phyloP scores from a whole-genome alignment of 805 yeast genomes.

The Candida insectorum region DNA sequence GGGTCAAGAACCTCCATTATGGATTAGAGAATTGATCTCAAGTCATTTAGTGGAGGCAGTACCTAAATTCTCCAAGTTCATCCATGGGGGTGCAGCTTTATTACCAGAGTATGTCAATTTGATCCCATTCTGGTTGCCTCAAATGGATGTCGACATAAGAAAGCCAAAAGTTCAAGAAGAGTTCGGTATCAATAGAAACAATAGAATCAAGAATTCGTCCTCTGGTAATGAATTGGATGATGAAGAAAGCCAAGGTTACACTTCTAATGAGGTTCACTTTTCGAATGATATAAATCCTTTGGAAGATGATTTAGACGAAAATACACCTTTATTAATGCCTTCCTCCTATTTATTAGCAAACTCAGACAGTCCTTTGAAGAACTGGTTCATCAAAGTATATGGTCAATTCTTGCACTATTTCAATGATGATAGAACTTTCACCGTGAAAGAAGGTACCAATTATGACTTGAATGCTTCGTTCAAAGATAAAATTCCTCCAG shows the following conservation, averaged over 20 bases:
- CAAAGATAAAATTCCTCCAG: slow-evolving; percentile 74
- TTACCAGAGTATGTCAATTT: slow-evolving; percentile 78
- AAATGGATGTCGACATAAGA: slow-evolving; percentile 92
- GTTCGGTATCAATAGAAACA: slow-evolving; percentile 58
- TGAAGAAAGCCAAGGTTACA: slow-evolving; percentile 45
- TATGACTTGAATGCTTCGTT: slow-evolving; percentile 40
- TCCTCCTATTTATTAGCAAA: slow-evolving; percentile 25
- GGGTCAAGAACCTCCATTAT: slow-evolving; percentile 98
- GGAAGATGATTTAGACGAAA: slow-evolving; percentile 50
- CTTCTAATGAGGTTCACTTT: slow-evolving; percentile 32
- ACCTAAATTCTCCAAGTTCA: slow-evolving; percentile 95
- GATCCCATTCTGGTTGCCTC: slow-evolving; percentile 97
- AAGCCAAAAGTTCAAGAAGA: slow-evolving; percentile 68
- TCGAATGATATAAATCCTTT: slow-evolving; percentile 44
- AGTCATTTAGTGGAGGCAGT: slow-evolving; percentile 97
- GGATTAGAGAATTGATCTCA: slow-evolving; percentile 91
- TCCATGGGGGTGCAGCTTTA: slow-evolving; percentile 93
- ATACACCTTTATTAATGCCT: slow-evolving; percentile 41
- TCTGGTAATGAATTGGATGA: slow-evolving; percentile 64
- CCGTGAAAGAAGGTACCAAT: slow-evolving; percentile 43
- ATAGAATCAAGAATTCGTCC: slow-evolving; percentile 26
- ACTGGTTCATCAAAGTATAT: slow-evolving; percentile 28
- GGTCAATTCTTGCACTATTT: slow-evolving; percentile 38
- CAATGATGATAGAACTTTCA: slow-evolving; percentile 44
- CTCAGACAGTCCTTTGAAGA: slow-evolving; percentile 28